Base-by-base conservation (phyloP, 2,329 filamentous ascomycete species). In the Capronia americana region DNA sequence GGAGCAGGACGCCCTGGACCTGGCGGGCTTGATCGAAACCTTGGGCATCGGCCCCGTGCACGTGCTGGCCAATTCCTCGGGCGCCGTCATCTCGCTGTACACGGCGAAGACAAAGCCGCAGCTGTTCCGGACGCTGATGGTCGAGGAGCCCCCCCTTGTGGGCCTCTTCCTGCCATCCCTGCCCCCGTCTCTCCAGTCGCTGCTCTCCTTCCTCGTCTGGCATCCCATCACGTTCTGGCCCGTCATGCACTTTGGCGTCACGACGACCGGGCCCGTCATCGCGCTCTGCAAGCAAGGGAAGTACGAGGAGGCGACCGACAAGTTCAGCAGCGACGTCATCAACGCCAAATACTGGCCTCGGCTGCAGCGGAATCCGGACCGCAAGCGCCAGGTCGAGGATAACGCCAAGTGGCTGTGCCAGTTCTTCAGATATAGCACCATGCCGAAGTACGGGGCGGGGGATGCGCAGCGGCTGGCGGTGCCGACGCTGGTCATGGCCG, bases 191-290 rank as follows among this genome's bases (percentile, higher is more conserved):
- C 51, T 57, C 17, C 46, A 54, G 6, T 30, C 48, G 3, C 24
- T 63, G n/a, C 46, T 69, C 11, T 60, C 50, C n/a, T 69, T 69
- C 46, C 60, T 69, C 5, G 3, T 66, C 4, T 32, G 26, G 23
- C 66, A 69, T 23, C 66, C 63, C 0, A 55, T 69, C 32, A 62
- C 66, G 2, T 69, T 69, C 44, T 69, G 54, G 56, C 61, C 63
- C 2, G 60, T 69, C n/a, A 64, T 61, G 50, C 6, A 34, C 32
- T 66, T 66, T 51, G 64, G 60, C 8, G 38, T 48, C 26, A 64
- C 41, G 5, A 66, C 55, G 5, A 64, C 62, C 4, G 60, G 46
- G 5, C 60, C 66, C 4, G 54, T 55, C 14, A 54, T 63, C 11
- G 56, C 14, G 51, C 57, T 51, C 30, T 50, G 55, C 34, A 66